Percentiles rank a stretch among this genome's conserved stretches.
Conservation (phyloP, 805 yeast genomes). For the Wickerhamomyces strasburgensis region DNA sequence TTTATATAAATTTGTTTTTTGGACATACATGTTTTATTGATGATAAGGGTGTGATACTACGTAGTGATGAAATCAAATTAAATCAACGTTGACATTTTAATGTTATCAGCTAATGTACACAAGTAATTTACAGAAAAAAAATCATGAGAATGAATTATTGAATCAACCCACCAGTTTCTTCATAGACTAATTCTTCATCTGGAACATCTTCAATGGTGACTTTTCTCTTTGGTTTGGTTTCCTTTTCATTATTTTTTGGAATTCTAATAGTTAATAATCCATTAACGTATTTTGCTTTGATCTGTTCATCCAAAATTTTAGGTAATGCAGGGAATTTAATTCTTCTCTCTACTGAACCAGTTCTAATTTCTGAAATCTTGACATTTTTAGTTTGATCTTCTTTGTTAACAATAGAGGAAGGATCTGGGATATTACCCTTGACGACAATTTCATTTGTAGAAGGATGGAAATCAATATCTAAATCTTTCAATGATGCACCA, state of each 20-base stretch:
- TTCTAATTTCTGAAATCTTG: conserved; percentile 48
- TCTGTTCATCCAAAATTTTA: conserved; percentile 45
- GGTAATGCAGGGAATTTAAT: conserved; percentile 52
- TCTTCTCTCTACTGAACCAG: conserved; percentile 54
- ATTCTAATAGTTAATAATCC: conserved; percentile 49
- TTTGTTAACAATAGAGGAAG: conserved; percentile 20
- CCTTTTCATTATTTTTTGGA: conserved; percentile 38
- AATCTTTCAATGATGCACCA: conserved; percentile 50
- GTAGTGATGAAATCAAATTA: not conserved
- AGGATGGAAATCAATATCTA: conserved; percentile 57
- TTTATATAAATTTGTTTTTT: no score
- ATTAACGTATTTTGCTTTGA: conserved; percentile 47
- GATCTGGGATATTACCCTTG: conserved; percentile 38
- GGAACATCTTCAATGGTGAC: conserved; percentile 44
- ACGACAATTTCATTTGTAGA: conserved; percentile 48
- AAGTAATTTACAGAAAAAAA: no score
- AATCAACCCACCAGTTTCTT: conserved; percentile 26
- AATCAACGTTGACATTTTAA: no score
- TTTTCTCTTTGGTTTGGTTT: conserved; percentile 37
- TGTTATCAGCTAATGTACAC: no score
- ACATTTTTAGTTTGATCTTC: conserved; percentile 33
- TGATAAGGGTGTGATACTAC: not conserved
- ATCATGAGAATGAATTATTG: not conserved
- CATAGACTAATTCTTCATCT: conserved; percentile 41
- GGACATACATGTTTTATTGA: not conserved